Evolutionary conservation across 2,329 filamentous ascomycete species (phyloP).

Genomic region (Penicillium sclerotiorum): DNA sequence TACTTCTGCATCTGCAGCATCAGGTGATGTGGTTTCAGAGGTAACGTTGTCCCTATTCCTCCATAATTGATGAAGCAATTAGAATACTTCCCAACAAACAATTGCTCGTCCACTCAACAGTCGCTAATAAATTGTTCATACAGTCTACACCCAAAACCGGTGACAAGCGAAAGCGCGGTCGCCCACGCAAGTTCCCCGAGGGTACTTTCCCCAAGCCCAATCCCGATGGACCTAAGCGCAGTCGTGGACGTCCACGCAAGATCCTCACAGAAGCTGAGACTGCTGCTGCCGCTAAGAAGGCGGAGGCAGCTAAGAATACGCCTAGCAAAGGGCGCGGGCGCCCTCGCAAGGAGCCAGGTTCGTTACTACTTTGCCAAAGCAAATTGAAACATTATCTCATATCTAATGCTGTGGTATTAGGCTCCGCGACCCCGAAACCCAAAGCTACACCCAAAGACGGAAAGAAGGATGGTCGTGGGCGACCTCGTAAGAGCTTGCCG

Average conservation of each 20-base stretch:
- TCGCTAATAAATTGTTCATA: constrained; percentile 3
- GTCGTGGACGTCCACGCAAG: constrained; percentile 37
- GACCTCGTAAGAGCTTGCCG: constrained; percentile 30
- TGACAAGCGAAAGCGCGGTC: constrained; percentile 38
- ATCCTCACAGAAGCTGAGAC: constrained; percentile 17
- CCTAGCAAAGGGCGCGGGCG: constrained; percentile 25
- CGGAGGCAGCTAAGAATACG: constrained; percentile 4
- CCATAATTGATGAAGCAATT: constrained; percentile 17
- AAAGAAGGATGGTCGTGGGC: constrained; percentile 28
- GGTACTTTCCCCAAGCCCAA: constrained; percentile 22
- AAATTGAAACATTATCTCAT: not conserved
- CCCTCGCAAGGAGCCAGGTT: constrained; percentile 22
- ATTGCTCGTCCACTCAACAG: too few relatives aligned
- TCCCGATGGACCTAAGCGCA: constrained; percentile 33
- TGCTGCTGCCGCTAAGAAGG: constrained; percentile 8
- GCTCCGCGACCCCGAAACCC: constrained; percentile 6
- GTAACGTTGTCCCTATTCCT: constrained; percentile 13
- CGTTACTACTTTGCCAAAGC: not conserved
- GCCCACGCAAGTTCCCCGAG: constrained; percentile 37
- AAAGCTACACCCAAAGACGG: constrained; percentile 1
- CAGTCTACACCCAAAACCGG: constrained; percentile 24
- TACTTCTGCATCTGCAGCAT: constrained; percentile 7
- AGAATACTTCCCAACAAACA: too few relatives aligned
- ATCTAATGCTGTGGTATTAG: constrained; percentile 4
- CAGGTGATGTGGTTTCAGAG: constrained; percentile 2